phyloP scores from a whole-genome alignment of 305 asterid species.

The Fraxinus paxiana region DNA sequence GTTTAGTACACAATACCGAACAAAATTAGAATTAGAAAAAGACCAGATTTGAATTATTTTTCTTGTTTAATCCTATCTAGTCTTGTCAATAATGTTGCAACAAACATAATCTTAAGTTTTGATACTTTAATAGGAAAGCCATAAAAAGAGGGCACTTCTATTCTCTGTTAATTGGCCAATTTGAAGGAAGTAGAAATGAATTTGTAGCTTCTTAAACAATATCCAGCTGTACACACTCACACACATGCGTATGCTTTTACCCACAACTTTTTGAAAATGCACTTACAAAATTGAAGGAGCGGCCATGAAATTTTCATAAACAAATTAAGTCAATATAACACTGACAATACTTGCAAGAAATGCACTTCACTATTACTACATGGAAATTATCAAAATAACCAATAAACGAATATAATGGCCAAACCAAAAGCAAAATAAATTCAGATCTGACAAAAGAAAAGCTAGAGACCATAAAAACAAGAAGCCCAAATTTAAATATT shows the following conservation, averaged over 20 bases:
- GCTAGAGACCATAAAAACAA: neutral
- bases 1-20: neutral
- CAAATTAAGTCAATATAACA: neutral
- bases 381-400: neutral
- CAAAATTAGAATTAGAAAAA: neutral
- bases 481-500: neutral
- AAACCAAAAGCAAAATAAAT: neutral
- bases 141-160: neutral
- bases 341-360: neutral
- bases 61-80: neutral
- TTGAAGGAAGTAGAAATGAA: neutral
- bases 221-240: neutral
- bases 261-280: neutral
- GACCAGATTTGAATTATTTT: neutral
- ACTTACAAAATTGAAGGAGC: neutral
- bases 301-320: neutral
- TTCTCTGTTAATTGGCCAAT: neutral
- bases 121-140: neutral
- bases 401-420: neutral
- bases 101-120: neutral
- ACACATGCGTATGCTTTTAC: neutral
- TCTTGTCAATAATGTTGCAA: neutral
- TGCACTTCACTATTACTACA: neutral
- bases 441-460: neutral
- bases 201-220: neutral